Conservation (phyloP, 192 early-diverging fungal genomes). For the Phlyctochytrium planicorne region DNA sequence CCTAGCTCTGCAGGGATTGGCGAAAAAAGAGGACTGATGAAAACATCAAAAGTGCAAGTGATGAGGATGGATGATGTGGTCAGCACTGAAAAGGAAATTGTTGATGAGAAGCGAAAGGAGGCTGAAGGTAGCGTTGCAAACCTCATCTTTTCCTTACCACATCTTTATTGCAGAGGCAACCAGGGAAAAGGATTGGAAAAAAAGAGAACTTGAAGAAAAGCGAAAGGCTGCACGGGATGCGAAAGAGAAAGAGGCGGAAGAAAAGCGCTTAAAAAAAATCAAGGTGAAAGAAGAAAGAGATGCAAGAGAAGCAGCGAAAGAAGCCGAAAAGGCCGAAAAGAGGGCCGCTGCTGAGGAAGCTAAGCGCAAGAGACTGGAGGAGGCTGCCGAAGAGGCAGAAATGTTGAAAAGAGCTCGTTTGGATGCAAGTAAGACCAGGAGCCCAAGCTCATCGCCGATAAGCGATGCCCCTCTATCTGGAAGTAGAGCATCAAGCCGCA, state of each 20-base stretch:
- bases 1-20: neutral
- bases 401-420: slow-evolving; percentile 3
- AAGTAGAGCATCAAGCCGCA: neutral
- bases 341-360: slow-evolving; percentile 15
- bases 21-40: slow-evolving; percentile 1
- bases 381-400: neutral
- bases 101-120: neutral
- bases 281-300: slow-evolving; percentile 17
- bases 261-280: slow-evolving; percentile 12
- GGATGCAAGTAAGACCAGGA: too few species aligned
- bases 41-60: neutral
- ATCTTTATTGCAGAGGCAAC: slow-evolving; percentile 8
- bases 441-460: neutral
- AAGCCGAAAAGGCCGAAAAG: slow-evolving; percentile 3
- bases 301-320: slow-evolving; percentile 10
- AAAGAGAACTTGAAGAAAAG: slow-evolving; percentile 16
- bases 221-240: slow-evolving; percentile 11
- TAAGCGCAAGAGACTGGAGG: slow-evolving; percentile 15
- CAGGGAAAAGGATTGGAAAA: slow-evolving; percentile 17
- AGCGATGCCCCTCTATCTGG: neutral
- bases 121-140: neutral
- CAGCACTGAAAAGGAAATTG: neutral
- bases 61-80: neutral
- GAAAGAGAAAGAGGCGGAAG: slow-evolving; percentile 24
- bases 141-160: neutral